Conservation (phyloP, 2,329 filamentous ascomycete genomes). For the Cordyceps cateniannulata region DNA sequence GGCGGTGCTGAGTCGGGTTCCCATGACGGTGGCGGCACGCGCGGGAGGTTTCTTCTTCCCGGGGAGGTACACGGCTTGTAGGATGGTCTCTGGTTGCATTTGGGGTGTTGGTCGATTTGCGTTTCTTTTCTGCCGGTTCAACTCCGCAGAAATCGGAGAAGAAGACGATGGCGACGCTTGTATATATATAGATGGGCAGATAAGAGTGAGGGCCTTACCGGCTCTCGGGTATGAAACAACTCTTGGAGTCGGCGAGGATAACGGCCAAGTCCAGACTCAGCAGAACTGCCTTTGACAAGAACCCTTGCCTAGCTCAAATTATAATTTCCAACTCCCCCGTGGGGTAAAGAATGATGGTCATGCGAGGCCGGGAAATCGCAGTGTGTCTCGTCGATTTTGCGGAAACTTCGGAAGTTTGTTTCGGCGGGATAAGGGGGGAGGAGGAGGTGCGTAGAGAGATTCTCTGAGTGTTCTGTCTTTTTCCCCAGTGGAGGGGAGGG, state of each 20-base stretch:
- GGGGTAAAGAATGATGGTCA: not conserved
- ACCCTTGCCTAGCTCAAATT: not conserved
- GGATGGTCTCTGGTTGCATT: not conserved
- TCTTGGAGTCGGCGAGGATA: no score
- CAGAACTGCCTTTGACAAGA: not conserved
- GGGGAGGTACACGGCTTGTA: not conserved
- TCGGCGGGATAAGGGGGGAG: not conserved
- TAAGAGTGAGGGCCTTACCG: no score
- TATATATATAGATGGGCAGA: not conserved
- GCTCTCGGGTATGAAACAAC: no score
- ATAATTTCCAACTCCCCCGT: not conserved
- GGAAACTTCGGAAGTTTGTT: not conserved
- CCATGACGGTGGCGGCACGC: not conserved
- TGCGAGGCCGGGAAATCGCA: not conserved
- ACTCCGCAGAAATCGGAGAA: not conserved
- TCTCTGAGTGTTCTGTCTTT: not conserved
- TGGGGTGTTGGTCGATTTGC: not conserved
- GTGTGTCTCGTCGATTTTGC: not conserved
- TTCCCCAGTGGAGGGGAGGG: not conserved
- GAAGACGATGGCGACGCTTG: not conserved
- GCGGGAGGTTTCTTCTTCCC: not conserved
- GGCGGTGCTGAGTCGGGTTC: not conserved
- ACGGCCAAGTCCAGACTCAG: no score
- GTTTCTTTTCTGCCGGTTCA: not conserved
- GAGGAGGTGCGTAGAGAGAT: not conserved